Base-by-base conservation (phyloP, 441 rosid species). In the Populus tomentosa region DNA sequence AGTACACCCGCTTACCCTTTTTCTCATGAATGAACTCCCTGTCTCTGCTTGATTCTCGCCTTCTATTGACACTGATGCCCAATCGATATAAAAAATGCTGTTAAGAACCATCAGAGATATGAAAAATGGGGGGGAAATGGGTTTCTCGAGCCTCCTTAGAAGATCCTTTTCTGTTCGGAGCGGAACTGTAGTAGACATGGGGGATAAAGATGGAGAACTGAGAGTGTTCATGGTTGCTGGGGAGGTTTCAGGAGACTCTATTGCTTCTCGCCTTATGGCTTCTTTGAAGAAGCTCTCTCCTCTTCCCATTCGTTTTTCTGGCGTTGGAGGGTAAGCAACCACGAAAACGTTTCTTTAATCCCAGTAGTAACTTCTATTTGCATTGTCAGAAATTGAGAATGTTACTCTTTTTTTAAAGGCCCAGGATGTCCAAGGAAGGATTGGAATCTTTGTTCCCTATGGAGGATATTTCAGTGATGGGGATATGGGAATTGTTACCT, bases 381-480 rank as follows among this genome's bases (percentile, higher is more conserved):
- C 32, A 30, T 67, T 56, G 3, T 28, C 3, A 62, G 38, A 30
- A 69, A 77, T 33, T 18, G 46, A 35, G 2, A 5, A 24, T 50
- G 65, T 38, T 56, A 10, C 67, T 78, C 21, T 59, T 70, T 70
- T 26, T 80, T 42, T 78, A 1, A 67, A 90, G 98, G 88, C 85
- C 87, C 16, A 82, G 82, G 92, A 92, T 92, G 98, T 86, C 84
- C 75, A 86, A 88, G 80, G 85, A 90, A 82, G 98, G 94, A 30
- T 69, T 95, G 84, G 80, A 70, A 77, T 85, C 92, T 61, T 76
- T 92, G 82, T 95, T 92, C 75, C 96, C 96, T 0, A 89, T 95
- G 90, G 98, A 93, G 86, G 95, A 92, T 73, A 90, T 93, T 71
- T 84, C 99, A 9, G 97, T 95, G 71, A 93, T 95, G 98, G 99